Conservation (phyloP, 2,329 filamentous ascomycete genomes). For the Trichophyton simii region DNA sequence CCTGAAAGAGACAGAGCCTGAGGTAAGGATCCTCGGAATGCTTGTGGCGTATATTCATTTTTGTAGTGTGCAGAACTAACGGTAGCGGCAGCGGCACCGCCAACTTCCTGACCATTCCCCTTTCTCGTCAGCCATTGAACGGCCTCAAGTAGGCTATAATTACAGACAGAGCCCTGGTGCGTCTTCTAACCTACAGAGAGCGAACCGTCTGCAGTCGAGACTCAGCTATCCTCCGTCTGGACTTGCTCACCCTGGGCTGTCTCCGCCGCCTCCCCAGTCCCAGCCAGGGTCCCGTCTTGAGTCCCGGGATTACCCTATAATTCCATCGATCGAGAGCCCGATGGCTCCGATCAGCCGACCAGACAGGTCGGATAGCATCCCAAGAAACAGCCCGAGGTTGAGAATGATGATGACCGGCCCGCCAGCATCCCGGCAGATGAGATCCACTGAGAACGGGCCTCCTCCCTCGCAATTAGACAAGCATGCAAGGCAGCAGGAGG, state of each 20-base stretch:
- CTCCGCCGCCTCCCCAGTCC: neutral
- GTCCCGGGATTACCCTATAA: constrained; percentile 14
- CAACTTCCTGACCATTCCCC: constrained; percentile 11
- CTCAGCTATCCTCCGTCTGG: neutral
- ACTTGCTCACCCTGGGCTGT: neutral
- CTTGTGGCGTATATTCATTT: neutral
- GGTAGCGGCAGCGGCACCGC: constrained; percentile 11
- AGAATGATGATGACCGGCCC: neutral
- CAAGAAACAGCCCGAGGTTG: neutral
- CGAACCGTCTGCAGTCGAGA: neutral
- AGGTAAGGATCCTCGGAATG: neutral
- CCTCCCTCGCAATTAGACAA: neutral
- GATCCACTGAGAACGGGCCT: neutral
- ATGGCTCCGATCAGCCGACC: constrained; percentile 8
- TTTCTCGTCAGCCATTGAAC: constrained; percentile 16
- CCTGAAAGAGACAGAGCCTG: neutral
- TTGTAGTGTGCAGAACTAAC: constrained; percentile 5
- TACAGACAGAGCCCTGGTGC: neutral
- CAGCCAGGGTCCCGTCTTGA: neutral
- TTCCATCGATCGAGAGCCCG: constrained; percentile 27
- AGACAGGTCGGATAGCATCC: neutral
- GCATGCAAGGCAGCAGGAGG: neutral
- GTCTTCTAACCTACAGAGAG: neutral
- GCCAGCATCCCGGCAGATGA: neutral
- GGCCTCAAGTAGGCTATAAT: constrained; percentile 9